These are phyloP conservation scores for Phytophthora sansomeana DNA, from an alignment of 352 stramenopile species.

Conservation along the genomic window DNA sequence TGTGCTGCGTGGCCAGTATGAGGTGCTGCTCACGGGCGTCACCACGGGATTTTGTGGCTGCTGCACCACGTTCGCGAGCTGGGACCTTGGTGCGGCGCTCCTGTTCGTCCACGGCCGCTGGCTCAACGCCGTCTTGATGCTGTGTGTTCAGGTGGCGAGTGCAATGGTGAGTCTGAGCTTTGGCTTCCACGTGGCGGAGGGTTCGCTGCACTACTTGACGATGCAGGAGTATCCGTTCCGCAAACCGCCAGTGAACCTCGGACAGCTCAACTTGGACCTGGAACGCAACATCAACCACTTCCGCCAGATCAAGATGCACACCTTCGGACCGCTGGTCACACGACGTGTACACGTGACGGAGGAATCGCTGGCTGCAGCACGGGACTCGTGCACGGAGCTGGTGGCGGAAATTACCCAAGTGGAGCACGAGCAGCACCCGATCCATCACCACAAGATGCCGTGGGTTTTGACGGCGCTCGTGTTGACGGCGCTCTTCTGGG, in stretches of 20 bases:
- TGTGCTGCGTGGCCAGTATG: slow-evolving; percentile 55
- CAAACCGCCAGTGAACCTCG: slow-evolving; percentile 55
- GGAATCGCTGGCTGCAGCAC: slow-evolving; percentile 45
- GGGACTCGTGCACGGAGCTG: slow-evolving; percentile 54
- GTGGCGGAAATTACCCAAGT: slow-evolving; percentile 56
- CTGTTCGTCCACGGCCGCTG: slow-evolving; percentile 62
- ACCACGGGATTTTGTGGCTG: slow-evolving; percentile 77
- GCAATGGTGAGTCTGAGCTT: slow-evolving; percentile 52
- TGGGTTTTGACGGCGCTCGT: slow-evolving; percentile 37
- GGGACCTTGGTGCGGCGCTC: slow-evolving; percentile 55
- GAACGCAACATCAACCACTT: slow-evolving; percentile 58
- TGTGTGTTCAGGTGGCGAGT: slow-evolving; percentile 56
- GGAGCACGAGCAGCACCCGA: slow-evolving; percentile 52
- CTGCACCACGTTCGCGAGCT: slow-evolving; percentile 74
- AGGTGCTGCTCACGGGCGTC: slow-evolving; percentile 57
- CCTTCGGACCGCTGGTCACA: slow-evolving; percentile 52
- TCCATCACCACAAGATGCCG: slow-evolving; percentile 38
- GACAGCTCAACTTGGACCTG: slow-evolving; percentile 60
- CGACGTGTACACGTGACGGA: slow-evolving; percentile 54
- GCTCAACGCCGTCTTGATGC: slow-evolving; percentile 57
- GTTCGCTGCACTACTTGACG: slow-evolving; percentile 49
- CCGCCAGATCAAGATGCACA: slow-evolving; percentile 52
- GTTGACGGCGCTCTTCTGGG: slow-evolving; percentile 51
- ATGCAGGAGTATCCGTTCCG: slow-evolving; percentile 54
- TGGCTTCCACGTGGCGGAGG: slow-evolving; percentile 56